Conservation (phyloP, 306 rosid genomes). For the Lupinus albus region DNA sequence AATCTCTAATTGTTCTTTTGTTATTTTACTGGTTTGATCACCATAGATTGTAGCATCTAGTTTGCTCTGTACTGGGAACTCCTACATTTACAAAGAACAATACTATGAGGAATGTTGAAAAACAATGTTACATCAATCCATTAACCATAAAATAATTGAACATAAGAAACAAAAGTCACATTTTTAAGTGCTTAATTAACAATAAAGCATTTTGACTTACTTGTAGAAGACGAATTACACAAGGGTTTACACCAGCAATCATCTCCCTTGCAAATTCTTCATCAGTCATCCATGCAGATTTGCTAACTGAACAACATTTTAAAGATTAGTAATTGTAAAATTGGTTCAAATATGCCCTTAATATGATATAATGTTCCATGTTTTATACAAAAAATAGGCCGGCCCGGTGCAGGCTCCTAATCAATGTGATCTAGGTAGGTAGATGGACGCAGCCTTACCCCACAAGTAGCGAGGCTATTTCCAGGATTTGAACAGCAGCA, state of each 20-base stretch:
- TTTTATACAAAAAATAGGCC: no score
- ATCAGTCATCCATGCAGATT: conserved; percentile 66
- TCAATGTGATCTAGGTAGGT: no score
- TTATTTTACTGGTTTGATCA: conserved; percentile 54
- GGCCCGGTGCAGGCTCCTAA: no score
- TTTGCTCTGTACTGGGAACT: conserved; percentile 63
- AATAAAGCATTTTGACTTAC: conserved; percentile 20
- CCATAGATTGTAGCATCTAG: conserved; percentile 54
- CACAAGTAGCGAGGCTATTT: no score
- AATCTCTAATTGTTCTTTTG: conserved; percentile 43
- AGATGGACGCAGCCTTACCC: no score
- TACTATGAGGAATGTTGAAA: not conserved
- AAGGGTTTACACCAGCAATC: conserved; percentile 70
- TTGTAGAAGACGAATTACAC: conserved; percentile 39
- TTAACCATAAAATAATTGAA: not conserved
- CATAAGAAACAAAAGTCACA: not conserved
- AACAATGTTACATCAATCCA: not conserved
- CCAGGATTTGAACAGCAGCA: no score
- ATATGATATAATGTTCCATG: not conserved
- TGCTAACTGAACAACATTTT: conserved; percentile 44
- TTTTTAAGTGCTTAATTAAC: not conserved
- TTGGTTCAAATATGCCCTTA: not conserved
- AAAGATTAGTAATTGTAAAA: not conserved
- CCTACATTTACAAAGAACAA: conserved; percentile 45
- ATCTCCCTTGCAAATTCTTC: conserved; percentile 72